Percentiles rank a stretch among this genome's conserved stretches.
phyloP scores from a whole-genome alignment of 1,284 basidiomycete genomes.

The Ceratobasidium sp. region DNA sequence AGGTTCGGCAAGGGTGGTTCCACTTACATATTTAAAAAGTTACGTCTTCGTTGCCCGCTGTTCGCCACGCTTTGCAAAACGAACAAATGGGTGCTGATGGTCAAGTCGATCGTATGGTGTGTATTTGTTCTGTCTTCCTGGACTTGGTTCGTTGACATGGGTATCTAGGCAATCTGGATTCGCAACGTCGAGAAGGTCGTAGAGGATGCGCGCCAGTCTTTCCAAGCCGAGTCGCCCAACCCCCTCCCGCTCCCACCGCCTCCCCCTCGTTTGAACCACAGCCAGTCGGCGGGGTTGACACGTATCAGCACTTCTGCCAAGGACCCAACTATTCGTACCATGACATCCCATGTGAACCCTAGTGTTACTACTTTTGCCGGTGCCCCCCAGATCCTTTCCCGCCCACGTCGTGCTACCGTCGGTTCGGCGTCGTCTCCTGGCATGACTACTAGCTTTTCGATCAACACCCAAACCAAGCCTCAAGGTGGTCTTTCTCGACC shows the following conservation, averaged over 20 bases:
- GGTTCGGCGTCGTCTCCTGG: slow-evolving; percentile 16
- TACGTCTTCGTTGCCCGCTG: slow-evolving; percentile 20
- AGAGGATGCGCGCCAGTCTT: slow-evolving; percentile 48
- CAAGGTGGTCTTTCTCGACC: slow-evolving; percentile 35
- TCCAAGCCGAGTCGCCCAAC: slow-evolving; percentile 43
- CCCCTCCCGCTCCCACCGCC: slow-evolving; percentile 45
- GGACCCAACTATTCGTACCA: slow-evolving; percentile 39
- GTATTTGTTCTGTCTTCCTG: background rate
- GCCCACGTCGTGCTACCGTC: slow-evolving; percentile 33
- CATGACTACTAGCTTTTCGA: slow-evolving; percentile 3
- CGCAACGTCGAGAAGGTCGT: slow-evolving; percentile 47
- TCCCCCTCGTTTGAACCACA: slow-evolving; percentile 44
- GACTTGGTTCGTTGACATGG: background rate
- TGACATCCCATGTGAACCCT: slow-evolving; percentile 36
- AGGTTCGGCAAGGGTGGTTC: background rate
- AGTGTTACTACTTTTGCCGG: slow-evolving; percentile 39
- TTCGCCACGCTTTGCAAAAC: slow-evolving; percentile 22
- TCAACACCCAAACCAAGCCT: slow-evolving; percentile 8
- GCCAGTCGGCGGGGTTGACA: slow-evolving; percentile 32
- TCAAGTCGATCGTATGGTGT: slow-evolving; percentile 28
- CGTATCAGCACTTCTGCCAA: slow-evolving; percentile 43
- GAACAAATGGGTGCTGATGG: slow-evolving; percentile 16
- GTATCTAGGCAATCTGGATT: slow-evolving; percentile 39
- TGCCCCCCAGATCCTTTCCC: slow-evolving; percentile 25
- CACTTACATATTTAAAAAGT: slow-evolving; percentile 19